These are phyloP conservation scores for Nannizziopsis barbatae DNA, from an alignment of 2,329 filamentous ascomycete species.

Conservation along the genomic window DNA sequence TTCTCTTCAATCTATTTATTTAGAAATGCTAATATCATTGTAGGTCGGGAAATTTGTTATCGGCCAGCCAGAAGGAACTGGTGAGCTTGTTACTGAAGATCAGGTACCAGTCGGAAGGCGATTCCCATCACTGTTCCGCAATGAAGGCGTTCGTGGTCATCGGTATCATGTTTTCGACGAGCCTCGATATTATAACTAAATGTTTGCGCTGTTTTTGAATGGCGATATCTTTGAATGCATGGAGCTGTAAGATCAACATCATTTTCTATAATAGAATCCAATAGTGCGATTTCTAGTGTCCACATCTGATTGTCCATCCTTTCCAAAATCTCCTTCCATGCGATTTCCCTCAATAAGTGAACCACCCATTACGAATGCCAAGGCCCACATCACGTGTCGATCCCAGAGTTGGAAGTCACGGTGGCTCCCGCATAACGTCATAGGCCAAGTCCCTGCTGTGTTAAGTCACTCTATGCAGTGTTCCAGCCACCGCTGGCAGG, in stretches of 20 bases:
- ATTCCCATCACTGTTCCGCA: constrained; percentile 77
- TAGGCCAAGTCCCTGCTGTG: background rate
- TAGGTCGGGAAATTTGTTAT: constrained; percentile 84
- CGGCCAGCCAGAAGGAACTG: constrained; percentile 54
- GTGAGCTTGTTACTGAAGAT: constrained; percentile 57
- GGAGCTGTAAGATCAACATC: background rate
- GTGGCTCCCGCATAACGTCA: constrained; percentile 7
- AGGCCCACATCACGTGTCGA: constrained; percentile 5
- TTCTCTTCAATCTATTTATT: background rate
- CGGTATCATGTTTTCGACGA: constrained; percentile 91
- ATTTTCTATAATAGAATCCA: too few relatives aligned
- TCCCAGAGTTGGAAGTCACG: constrained; percentile 9
- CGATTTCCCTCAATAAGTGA: background rate
- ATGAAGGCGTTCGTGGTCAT: constrained; percentile 78
- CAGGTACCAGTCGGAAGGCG: constrained; percentile 65
- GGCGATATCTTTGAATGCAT: background rate
- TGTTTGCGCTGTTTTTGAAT: too few relatives aligned
- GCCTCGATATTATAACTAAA: constrained; percentile 55
- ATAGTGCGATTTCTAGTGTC: too few relatives aligned
- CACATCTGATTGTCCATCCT: too few relatives aligned
- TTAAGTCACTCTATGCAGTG: background rate
- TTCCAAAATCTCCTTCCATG: background rate
- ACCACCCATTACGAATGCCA: background rate
- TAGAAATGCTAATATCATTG: constrained; percentile 14
- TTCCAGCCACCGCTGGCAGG: background rate